phyloP scores from a whole-genome alignment of 176 grass and related monocot species.

The Carex pumila region DNA sequence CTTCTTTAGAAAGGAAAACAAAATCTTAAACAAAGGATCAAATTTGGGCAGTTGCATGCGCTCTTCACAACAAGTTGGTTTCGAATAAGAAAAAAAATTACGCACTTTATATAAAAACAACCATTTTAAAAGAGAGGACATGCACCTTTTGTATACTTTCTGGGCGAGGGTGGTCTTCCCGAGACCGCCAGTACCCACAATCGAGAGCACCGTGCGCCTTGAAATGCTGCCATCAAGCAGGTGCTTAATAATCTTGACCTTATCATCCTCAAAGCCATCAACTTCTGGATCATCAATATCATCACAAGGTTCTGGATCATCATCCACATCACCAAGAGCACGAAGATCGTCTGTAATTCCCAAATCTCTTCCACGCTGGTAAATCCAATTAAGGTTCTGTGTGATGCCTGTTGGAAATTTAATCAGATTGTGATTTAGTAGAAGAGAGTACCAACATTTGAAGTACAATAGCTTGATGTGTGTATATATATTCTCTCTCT shows the following conservation, averaged over 20 bases:
- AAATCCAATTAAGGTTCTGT: background rate
- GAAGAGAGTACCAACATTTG: too few species aligned
- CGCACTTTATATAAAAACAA: too few species aligned
- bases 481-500: too few species aligned
- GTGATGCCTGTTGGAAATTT: too few species aligned
- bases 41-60: too few species aligned
- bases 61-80: too few species aligned
- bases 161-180: background rate
- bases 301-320: background rate
- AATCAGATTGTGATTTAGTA: too few species aligned
- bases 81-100: too few species aligned
- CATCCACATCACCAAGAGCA: background rate
- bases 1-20: too few species aligned
- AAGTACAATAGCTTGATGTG: too few species aligned
- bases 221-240: background rate
- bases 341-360: background rate
- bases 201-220: background rate
- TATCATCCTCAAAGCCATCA: background rate
- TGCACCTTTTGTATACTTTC: background rate
- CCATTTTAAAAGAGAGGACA: background rate
- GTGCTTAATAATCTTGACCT: background rate
- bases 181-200: background rate
- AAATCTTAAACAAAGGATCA: too few species aligned
- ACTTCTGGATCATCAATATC: background rate
- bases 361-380: background rate